Percentiles rank a stretch among this genome's conserved stretches.
phyloP scores from a whole-genome alignment of 805 yeast genomes.

The Candida endomychidarum region DNA sequence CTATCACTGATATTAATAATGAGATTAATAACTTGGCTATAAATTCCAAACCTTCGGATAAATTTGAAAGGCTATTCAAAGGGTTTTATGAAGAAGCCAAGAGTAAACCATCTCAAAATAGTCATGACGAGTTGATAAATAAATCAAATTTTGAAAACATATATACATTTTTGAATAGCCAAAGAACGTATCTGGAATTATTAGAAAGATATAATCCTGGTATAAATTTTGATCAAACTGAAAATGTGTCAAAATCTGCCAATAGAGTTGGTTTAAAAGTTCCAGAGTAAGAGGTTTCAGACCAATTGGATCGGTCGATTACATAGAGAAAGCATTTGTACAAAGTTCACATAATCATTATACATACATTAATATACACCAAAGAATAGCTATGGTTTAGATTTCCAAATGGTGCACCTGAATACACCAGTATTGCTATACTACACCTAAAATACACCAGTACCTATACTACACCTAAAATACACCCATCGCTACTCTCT shows the following conservation, averaged over 20 bases:
- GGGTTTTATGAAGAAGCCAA: conserved; percentile 11
- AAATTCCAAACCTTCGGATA: conserved; percentile 14
- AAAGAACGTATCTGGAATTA: conserved; percentile 73
- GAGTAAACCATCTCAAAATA: background rate
- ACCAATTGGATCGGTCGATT: no score
- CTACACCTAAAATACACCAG: no score
- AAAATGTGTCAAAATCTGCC: conserved; percentile 78
- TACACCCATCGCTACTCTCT: no score
- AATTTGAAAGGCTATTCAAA: conserved; percentile 14
- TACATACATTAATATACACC: background rate
- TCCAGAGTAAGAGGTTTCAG: no score
- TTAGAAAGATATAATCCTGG: conserved; percentile 89
- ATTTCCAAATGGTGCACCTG: no score
- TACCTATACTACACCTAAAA: background rate
- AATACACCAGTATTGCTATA: no score
- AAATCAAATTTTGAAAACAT: conserved; percentile 53
- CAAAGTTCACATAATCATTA: background rate
- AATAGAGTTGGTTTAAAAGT: conserved; percentile 77
- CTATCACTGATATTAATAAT: conserved; percentile 35
- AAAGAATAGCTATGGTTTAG: no score
- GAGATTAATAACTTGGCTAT: conserved; percentile 23
- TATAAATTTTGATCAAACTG: conserved; percentile 70
- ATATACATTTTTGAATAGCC: conserved; percentile 62
- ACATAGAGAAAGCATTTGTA: no score
- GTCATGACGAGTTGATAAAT: conserved; percentile 7